Evolutionary conservation across 2,329 filamentous ascomycete genomes (phyloP).

Genomic region (Exophiala spinifera): DNA sequence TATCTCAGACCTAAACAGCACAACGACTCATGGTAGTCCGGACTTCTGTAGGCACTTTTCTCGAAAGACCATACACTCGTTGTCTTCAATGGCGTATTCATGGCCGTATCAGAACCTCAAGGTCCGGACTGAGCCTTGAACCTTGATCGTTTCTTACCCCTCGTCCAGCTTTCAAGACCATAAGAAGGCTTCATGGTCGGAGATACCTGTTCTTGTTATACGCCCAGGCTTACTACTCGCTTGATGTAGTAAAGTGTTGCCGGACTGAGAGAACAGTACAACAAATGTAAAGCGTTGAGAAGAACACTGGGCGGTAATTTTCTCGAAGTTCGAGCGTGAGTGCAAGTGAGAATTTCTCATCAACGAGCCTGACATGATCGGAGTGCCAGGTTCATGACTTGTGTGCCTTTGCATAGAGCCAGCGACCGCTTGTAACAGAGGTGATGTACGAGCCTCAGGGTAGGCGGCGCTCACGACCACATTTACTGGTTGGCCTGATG

Average conservation of each 20-base stretch:
- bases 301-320: slow-evolving; percentile 42
- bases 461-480: slow-evolving; percentile 49
- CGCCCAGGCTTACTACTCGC: slow-evolving; percentile 45
- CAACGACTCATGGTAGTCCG: slow-evolving; percentile 49
- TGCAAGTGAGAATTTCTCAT: not conserved
- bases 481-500: slow-evolving; percentile 40
- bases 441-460: slow-evolving; percentile 50
- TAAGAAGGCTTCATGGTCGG: slow-evolving; percentile 44
- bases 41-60: slow-evolving; percentile 49
- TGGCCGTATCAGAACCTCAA: slow-evolving; percentile 35
- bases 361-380: slow-evolving; percentile 6
- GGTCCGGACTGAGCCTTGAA: slow-evolving; percentile 47
- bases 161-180: slow-evolving; percentile 43
- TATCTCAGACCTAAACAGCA: no score
- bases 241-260: slow-evolving; percentile 49
- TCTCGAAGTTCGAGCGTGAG: not conserved
- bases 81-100: slow-evolving; percentile 43
- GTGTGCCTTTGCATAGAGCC: not conserved
- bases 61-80: slow-evolving; percentile 50
- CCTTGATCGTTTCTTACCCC: slow-evolving; percentile 50
- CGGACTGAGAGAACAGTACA: slow-evolving; percentile 47
- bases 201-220: slow-evolving; percentile 44
- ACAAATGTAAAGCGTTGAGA: slow-evolving; percentile 50
- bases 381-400: slow-evolving; percentile 15
- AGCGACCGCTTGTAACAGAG: slow-evolving; percentile 1